Percentiles rank a stretch among this genome's conserved stretches.
These are phyloP conservation scores for Petunia hybrid DNA, from an alignment of 305 asterid genomes.

Conservation along the genomic window DNA sequence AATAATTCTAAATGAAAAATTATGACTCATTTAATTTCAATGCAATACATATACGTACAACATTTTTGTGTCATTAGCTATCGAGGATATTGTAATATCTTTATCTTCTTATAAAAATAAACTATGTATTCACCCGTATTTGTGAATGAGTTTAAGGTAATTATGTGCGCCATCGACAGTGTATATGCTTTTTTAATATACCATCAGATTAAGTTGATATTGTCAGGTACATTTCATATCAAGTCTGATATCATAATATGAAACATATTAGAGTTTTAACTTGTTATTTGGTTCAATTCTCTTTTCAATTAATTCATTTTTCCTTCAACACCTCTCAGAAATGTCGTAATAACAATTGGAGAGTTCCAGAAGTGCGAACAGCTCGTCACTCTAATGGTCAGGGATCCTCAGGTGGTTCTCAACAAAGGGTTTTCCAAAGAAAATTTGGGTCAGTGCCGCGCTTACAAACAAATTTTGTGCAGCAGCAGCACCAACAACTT, in stretches of 20 bases:
- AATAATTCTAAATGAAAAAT: background rate
- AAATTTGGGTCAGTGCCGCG: slow-evolving; percentile 37
- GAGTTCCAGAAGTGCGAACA: background rate
- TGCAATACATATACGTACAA: no score
- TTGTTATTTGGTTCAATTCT: background rate
- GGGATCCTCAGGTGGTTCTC: background rate
- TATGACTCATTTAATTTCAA: background rate
- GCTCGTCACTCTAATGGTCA: background rate
- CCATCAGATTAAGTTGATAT: no score
- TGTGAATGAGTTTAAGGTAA: no score
- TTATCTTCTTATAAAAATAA: no score
- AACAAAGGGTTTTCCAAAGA: background rate
- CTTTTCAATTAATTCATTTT: background rate
- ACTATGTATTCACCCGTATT: no score
- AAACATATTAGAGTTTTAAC: background rate
- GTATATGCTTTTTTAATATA: no score
- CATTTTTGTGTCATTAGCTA: no score
- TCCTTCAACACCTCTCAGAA: slow-evolving; percentile 20
- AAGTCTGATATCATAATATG: no score
- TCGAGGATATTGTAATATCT: no score
- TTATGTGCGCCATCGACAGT: no score
- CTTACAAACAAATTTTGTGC: background rate
- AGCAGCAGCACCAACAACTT: background rate
- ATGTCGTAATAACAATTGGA: slow-evolving; percentile 38
- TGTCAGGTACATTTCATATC: no score